These are phyloP conservation scores for Theobroma grandiflorum DNA, from an alignment of 441 rosid genomes.

Conservation along the genomic window DNA sequence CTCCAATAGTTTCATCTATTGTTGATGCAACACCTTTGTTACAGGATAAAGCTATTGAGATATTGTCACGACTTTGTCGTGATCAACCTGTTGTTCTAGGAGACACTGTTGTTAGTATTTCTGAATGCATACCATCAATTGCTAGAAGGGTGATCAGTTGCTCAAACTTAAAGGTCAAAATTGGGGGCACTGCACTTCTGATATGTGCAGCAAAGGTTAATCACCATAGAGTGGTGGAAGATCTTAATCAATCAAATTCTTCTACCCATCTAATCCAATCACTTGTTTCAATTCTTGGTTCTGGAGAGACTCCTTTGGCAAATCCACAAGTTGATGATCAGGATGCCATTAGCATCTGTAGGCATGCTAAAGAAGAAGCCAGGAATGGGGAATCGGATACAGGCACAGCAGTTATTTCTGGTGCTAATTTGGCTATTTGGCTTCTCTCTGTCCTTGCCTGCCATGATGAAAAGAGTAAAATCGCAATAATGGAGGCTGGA, in stretches of 20 bases:
- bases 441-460: constrained; percentile 96
- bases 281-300: constrained; percentile 75
- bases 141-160: constrained; percentile 83
- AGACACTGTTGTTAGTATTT: constrained; percentile 65
- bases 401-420: constrained; percentile 67
- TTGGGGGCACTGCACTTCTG: constrained; percentile 97
- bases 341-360: constrained; percentile 67
- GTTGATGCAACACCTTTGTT: constrained; percentile 76
- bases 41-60: constrained; percentile 98
- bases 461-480: constrained; percentile 85
- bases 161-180: constrained; percentile 69
- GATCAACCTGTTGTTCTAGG: constrained; percentile 91
- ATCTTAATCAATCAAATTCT: constrained; percentile 80
- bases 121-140: constrained; percentile 74
- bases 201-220: constrained; percentile 95
- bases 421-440: constrained; percentile 87
- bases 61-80: constrained; percentile 85
- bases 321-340: constrained; percentile 56
- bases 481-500: constrained; percentile 91
- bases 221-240: constrained; percentile 84
- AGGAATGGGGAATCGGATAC: constrained; percentile 53
- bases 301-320: constrained; percentile 58
- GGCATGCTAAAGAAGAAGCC: constrained; percentile 66
- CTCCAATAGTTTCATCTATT: constrained; percentile 87
- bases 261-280: constrained; percentile 76